Base-by-base conservation (phyloP, 2,329 filamentous ascomycete genomes). In the Fusarium hainanense region DNA sequence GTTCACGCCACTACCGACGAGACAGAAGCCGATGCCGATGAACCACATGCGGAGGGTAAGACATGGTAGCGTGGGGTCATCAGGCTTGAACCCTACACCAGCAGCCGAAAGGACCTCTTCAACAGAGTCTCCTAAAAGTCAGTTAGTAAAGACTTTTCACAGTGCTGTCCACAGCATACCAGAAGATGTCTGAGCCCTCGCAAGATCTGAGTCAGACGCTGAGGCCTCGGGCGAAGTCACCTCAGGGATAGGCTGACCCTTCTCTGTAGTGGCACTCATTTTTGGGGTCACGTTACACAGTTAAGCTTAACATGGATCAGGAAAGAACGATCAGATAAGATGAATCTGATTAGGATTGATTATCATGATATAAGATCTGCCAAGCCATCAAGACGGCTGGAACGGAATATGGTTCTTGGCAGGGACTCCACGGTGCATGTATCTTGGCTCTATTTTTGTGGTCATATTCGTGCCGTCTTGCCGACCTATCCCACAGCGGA, bases 41-140 rank as follows among this genome's bases (percentile, higher is more conserved):
- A 73, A 66, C 80, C 80, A 82, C 77, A 80, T 80, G 18, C 80
- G 75, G 7, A 81, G 61, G 2, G 81, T 83, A n/a, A 79, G 69
- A 30, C 76, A 79, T 32, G 77, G 76, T 16, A 77, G 49, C 3
- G 54, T 67, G 4, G 74, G 66, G 42, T 79, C 76, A 56, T 78
- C 76, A 1, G 66, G 54, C 7, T 70, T 63, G 27, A 77, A 68
- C 6, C 73, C 77, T 16, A 79, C 74, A 10, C 77, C 77, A 4
- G 77, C 77, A 1, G 77, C 77, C 13, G 70, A 65, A 5, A 79
- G 68, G 16, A 78, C 64, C 46, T 77, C 75, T 10, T 74, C 69
- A 3, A 68, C 59, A 8, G 70, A 63, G 2, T 65, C 61, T 3
- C 58, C 68, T 9, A 55, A 44, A 42, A 25, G 1, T 3, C 32